These are phyloP conservation scores for Phialemonium atrogriseum DNA, from an alignment of 2,329 filamentous ascomycete genomes.

Conservation along the genomic window DNA sequence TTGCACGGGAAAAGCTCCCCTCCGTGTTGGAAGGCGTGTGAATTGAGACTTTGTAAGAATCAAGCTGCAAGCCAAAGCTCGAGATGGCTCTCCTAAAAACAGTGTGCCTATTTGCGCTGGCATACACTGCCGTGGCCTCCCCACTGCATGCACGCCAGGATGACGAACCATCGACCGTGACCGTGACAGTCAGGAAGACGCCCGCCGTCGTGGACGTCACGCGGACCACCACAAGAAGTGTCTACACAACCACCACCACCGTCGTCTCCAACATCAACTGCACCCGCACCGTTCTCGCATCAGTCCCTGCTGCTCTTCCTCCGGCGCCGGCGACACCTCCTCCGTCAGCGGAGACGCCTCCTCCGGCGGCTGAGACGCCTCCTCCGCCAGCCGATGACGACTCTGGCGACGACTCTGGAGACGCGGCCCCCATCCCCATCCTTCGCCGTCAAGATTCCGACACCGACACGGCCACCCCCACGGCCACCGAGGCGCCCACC, in stretches of 20 bases:
- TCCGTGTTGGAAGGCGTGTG: too few relatives aligned
- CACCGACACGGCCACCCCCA: background rate
- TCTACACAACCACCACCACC: constrained; percentile 8
- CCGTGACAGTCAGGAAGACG: background rate
- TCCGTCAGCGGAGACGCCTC: constrained; percentile 3
- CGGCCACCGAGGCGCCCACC: background rate
- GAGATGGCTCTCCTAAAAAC: too few relatives aligned
- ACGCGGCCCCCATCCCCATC: too few relatives aligned
- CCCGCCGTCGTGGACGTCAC: constrained; percentile 6
- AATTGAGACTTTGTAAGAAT: too few relatives aligned
- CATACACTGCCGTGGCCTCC: too few relatives aligned
- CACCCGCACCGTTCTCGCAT: constrained; percentile 8
- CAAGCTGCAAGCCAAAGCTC: too few relatives aligned
- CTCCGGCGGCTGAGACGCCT: background rate
- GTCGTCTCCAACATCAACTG: constrained; percentile 8
- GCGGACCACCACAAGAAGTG: constrained; percentile 9
- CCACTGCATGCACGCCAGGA: too few relatives aligned
- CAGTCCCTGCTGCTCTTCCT: constrained; percentile 1
- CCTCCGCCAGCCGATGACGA: background rate
- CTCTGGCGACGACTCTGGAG: background rate
- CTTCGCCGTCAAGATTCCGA: constrained; percentile 1
- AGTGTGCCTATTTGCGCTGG: too few relatives aligned
- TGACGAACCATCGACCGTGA: too few relatives aligned
- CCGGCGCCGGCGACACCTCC: background rate
- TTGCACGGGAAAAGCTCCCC: too few relatives aligned